Evolutionary conservation across 2,329 filamentous ascomycete species (phyloP).

Genomic region (Penicillium sumatraense): DNA sequence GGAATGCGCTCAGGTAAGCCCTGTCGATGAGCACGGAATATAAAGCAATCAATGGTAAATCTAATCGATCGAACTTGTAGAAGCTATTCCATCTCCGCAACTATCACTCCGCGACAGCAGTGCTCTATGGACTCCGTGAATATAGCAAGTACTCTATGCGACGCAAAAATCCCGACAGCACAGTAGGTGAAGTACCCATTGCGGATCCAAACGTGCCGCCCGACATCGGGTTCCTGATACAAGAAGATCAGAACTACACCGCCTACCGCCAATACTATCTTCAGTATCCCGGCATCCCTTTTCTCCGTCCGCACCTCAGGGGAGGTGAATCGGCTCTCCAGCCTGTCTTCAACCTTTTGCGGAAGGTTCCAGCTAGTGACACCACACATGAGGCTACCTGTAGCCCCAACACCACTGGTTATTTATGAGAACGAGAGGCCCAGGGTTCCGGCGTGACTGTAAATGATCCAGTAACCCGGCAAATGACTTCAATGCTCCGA

Average conservation of each 20-base stretch:
- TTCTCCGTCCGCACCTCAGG: conserved; percentile 42
- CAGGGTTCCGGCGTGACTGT: no score
- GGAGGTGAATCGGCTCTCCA: conserved; percentile 37
- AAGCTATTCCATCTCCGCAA: conserved; percentile 32
- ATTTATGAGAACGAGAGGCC: no score
- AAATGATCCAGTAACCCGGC: no score
- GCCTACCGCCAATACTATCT: conserved; percentile 40
- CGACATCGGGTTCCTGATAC: conserved; percentile 30
- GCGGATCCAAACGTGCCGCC: conserved; percentile 30
- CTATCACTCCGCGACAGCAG: conserved; percentile 44
- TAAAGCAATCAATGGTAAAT: no score
- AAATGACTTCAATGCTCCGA: no score
- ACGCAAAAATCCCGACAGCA: conserved; percentile 15
- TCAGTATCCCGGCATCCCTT: conserved; percentile 41
- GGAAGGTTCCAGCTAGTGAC: no score
- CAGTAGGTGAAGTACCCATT: conserved; percentile 21
- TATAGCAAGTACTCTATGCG: conserved; percentile 33
- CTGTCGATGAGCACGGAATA: no score
- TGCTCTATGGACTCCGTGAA: conserved; percentile 42
- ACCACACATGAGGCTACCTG: background rate
- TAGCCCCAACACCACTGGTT: no score
- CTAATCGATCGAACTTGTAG: conserved; percentile 29
- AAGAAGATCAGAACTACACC: conserved; percentile 39
- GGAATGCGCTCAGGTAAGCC: conserved; percentile 40
- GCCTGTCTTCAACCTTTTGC: conserved; percentile 33